Evolutionary conservation across 805 yeast genomes (phyloP).

Genomic region (Candida jianshihensis): DNA sequence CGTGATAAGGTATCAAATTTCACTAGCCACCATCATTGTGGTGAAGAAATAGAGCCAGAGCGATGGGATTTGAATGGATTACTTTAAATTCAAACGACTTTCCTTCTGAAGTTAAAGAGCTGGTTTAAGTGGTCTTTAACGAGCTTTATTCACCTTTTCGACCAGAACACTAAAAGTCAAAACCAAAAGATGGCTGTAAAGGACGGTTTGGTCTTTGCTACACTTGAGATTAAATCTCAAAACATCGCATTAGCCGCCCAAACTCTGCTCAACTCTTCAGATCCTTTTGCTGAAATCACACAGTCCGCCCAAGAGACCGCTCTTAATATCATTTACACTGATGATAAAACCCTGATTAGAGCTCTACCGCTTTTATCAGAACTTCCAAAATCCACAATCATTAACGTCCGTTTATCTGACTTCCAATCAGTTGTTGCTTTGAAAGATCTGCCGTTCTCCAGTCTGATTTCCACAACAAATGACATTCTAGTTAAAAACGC

Average conservation of each 20-base stretch:
- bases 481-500: conserved; percentile 42
- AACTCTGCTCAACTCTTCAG: conserved; percentile 10
- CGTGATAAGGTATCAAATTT: not conserved
- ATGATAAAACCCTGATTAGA: conserved; percentile 46
- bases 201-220: not conserved
- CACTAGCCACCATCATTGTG: not conserved
- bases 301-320: conserved; percentile 5
- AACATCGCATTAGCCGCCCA: not conserved
- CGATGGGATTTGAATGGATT: no score
- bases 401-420: conserved; percentile 62
- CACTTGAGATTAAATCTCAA: not conserved
- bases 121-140: no score
- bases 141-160: no score
- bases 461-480: conserved; percentile 59
- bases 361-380: conserved; percentile 51
- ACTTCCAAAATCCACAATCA: conserved; percentile 41
- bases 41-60: no score
- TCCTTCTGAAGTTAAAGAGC: no score
- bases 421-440: conserved; percentile 63
- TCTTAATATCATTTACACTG: conserved; percentile 33
- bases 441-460: conserved; percentile 59
- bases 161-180: no score
- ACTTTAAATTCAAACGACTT: no score
- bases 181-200: no score
- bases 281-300: conserved; percentile 9